Percentiles rank a stretch among this genome's conserved stretches.
Evolutionary conservation across 192 early-diverging fungal genomes (phyloP).

Genomic region (Blastocladiella britannica): DNA sequence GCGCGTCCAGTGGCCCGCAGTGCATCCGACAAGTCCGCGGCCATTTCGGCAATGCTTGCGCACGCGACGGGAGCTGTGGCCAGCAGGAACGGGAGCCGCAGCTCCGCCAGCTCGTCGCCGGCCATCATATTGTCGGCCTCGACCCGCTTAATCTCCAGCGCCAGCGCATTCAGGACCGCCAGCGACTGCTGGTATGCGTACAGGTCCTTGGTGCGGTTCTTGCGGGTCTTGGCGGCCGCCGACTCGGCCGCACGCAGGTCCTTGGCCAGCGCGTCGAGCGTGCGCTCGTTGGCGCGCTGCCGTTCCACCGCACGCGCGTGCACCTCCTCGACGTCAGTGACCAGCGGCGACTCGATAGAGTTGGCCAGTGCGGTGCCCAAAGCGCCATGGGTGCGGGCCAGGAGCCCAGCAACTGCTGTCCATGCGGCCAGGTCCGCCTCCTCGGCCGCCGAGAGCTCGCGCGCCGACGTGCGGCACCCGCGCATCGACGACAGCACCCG

Average conservation of each 20-base stretch:
- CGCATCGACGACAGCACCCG: not conserved
- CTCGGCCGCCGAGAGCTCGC: not conserved
- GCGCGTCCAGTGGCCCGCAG: too few species aligned
- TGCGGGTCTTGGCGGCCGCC: not conserved
- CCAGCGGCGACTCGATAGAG: not conserved
- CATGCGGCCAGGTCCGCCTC: not conserved
- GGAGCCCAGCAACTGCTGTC: too few species aligned
- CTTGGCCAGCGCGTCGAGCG: not conserved
- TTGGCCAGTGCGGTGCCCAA: not conserved
- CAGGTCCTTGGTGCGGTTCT: not conserved
- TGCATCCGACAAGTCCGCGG: too few species aligned
- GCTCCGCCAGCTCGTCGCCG: not conserved
- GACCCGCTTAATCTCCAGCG: not conserved
- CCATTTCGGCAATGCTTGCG: too few species aligned
- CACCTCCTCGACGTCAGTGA: not conserved
- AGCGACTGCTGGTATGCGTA: not conserved
- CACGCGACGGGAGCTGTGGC: too few species aligned
- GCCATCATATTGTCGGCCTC: not conserved
- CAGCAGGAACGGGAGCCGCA: not conserved
- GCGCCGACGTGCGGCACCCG: not conserved
- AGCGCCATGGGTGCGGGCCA: not conserved
- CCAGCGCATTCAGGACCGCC: not conserved
- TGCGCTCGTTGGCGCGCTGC: not conserved
- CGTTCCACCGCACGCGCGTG: not conserved
- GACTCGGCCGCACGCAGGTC: not conserved